phyloP scores from a whole-genome alignment of 192 early-diverging fungal genomes.

The Geosiphon pyriformis region DNA sequence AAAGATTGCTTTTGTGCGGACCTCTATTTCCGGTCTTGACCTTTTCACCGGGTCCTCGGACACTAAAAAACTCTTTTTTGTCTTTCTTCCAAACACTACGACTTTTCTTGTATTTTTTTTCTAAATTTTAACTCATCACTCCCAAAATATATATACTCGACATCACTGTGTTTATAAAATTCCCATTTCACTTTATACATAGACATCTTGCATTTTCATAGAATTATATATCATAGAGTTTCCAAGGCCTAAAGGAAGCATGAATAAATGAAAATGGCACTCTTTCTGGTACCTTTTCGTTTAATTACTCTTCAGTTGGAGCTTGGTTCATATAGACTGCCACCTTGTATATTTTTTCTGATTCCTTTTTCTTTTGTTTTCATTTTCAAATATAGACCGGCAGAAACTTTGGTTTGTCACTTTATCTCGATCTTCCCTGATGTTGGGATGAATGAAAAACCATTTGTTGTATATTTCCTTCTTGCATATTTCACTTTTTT shows the following conservation, averaged over 20 bases:
- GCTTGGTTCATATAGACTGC: constrained; percentile 12
- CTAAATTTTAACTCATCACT: neutral
- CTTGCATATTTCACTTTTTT: neutral
- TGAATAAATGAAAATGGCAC: neutral
- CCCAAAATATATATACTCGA: neutral
- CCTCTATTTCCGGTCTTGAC: neutral
- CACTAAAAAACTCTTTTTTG: no score
- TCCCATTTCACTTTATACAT: neutral
- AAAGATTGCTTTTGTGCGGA: constrained; percentile 1
- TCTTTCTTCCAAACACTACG: neutral
- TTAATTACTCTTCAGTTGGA: neutral
- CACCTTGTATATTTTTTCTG: neutral
- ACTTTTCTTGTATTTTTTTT: neutral
- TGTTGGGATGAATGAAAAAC: neutral
- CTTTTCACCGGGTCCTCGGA: constrained; percentile 11
- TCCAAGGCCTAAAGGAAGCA: neutral
- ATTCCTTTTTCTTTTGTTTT: neutral
- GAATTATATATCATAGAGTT: constrained; percentile 1
- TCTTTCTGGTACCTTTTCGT: neutral
- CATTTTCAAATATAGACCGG: constrained; percentile 10
- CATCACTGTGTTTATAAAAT: constrained; percentile 7
- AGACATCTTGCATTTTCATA: constrained; percentile 12
- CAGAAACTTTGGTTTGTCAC: constrained; percentile 2
- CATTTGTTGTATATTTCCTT: neutral
- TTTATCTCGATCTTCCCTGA: neutral